Evolutionary conservation across 306 rosid species (phyloP), one percentile per base, ranked within the genome.

Genomic region (Carpinus fangiana): DNA sequence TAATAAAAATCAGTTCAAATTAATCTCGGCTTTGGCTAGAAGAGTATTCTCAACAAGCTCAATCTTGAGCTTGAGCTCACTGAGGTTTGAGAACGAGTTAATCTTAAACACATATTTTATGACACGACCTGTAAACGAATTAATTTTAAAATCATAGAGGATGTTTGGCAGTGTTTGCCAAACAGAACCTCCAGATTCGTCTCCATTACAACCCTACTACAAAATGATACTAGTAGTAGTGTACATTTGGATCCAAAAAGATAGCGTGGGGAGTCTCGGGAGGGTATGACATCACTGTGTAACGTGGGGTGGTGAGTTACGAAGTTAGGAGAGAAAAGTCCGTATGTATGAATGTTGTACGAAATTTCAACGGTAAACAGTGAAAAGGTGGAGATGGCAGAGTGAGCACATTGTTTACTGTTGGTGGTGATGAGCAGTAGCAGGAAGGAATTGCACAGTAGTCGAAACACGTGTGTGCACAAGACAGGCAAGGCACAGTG

Each of bases 281-380:
- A 21, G 16, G 20, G 5, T 23, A 20, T 57, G 64, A 21, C 64
- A 21, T 57, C 64, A 57, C 34, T 57, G 64, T 57, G 64, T 20
- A 21, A 57, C 64, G 14, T 57, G 67, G 17, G 31, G 14, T 20
- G 7, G 7, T 60, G 64, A 57, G 64, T 61, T 26, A 23, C 8
- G 17, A 23, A 61, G 43, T 28, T 36, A 41, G 26, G 48, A 36
- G 48, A 18, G 50, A 26, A 43, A 18, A 67, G 72, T 41, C 21
- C 51, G 51, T 67, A 41, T 67, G 51, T n/a, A 12, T 41, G 51
- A 7, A 41, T n/a, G 28, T 7, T 64, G 81, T 68, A 26, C 61
- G 82, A 56, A 73, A 61, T 21, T 78, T 78, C 86, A 85, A 85
- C 86, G 86, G 89, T 75, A 59, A 82, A 80, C 82, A 76, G 78